Base-by-base conservation (phyloP, 1,284 basidiomycete genomes). In the Mycena citricolor region DNA sequence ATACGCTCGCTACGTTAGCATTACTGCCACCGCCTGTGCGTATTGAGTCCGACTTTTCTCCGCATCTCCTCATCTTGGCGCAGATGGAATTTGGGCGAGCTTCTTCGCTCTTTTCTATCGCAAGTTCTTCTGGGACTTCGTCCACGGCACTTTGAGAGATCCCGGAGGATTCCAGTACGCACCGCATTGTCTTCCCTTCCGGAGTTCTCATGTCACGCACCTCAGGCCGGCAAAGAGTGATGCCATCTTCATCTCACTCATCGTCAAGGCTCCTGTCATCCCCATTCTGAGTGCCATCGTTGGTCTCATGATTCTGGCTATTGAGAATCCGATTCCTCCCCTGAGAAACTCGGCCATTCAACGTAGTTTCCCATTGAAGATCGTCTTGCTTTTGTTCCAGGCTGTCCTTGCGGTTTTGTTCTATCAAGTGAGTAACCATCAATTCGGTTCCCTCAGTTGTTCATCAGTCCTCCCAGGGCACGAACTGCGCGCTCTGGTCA, bases 91-190 rank as follows among this genome's bases (percentile, higher is more conserved):
- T 4, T 91, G 88, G 90, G 80, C 85, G 17, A 69, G 74, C 24
- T 84, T 87, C 65, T 92, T 76, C 68, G 90, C 80, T 16, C 64
- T 92, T 11, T 70, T 87, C 55, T 92, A 81, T 69, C 86, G 89
- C 65, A 93, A 94, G 67, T 93, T 89, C 75, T 90, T 93, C 69
- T 93, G 86, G 83, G 91, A 94, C 69, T 86, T 88, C 57, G 65
- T 86, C 13, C 76, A 75, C 50, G 86, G 86, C 38, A 81, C 73
- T 56, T 54, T 85, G 49, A 82, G 86, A 54, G 73, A 79, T 57
- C 87, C 88, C 31, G 83, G 83, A 66, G 88, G 89, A 49, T 51
- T 90, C 25, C 85, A 91, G 90, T 92, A 58, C 60, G 86, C 30
- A 24, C n/a, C n/a, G n/a, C n/a, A n/a, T 19, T 10, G 8, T 14